Evolutionary conservation across 768 basidiomycete genomes (phyloP), one percentile per base, ranked within the genome.

Genomic region (Leccinellum luteum): DNA sequence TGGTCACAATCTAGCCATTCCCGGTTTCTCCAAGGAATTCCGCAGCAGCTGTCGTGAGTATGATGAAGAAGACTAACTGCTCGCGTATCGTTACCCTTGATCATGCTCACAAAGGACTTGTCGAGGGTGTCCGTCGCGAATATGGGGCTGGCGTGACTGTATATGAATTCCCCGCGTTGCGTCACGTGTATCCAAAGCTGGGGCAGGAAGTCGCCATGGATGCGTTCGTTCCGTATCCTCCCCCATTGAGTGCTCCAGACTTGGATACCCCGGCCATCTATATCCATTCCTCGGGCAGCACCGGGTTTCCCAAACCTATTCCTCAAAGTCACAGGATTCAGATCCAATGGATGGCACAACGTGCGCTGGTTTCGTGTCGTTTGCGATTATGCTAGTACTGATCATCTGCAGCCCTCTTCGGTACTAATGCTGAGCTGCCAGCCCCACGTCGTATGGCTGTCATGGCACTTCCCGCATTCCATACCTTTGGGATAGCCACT

Each of bases 211-310:
- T 55, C 28, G 23, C 45, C 2, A 23, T 59, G 0, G 66, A 70
- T 51, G 7, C 38, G 0, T 70, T 69, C 35, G 7, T 19, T 17
- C 61, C 59, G 1, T 73, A 69, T 48, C 65, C 61, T 23, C 48
- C 53, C 6, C 2, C 54, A 6, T 1, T 21, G 27, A 54, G 15
- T 35, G 60, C 56, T 9, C 62, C 67, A 8, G 66, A 69, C 9
- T 54, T 67, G 23, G 76, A 78, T 55, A 61, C 72, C 2, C 74
- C 77, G 15, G 75, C 75, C 0, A 53, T 79, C 15, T 78, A 81
- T n/a, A 60, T 81, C 52, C 81, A 81, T 58, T 79, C 80, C 0
- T 81, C 78, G 4, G 81, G 80, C 13, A 81, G 80, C 6, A 80
- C 79, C 3, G 81, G 79, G n/a, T 69, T 79, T 35, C 80, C 80